Conservation (phyloP, 2,329 filamentous ascomycete genomes). For the Colletotrichum chrysophilum region DNA sequence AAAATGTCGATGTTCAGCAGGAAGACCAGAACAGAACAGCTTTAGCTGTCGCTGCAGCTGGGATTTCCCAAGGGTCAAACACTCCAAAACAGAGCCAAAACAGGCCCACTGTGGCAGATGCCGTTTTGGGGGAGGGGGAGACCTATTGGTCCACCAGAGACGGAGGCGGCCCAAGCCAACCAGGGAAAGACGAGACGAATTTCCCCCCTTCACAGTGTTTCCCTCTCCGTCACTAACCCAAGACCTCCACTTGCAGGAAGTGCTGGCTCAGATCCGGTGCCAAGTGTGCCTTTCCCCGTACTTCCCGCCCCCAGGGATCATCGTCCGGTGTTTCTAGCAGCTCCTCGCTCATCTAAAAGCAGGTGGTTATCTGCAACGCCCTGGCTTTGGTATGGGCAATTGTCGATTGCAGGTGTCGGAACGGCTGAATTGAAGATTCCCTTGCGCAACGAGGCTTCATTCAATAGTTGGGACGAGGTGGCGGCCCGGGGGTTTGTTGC, state of each 20-base stretch:
- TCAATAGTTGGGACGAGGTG: background rate
- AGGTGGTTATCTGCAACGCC: background rate
- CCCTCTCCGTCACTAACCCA: background rate
- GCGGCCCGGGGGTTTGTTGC: background rate
- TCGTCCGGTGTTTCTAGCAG: background rate
- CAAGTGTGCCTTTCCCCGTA: background rate
- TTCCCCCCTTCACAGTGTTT: background rate
- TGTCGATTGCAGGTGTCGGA: background rate
- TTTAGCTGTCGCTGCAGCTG: background rate
- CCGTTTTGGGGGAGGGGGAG: background rate
- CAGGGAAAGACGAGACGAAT: background rate
- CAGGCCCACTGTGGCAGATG: constrained; percentile 22
- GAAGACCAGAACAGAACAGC: background rate
- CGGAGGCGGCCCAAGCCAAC: constrained; percentile 6
- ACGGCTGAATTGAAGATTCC: background rate
- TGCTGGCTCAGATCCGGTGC: background rate
- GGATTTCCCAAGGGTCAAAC: constrained; percentile 14
- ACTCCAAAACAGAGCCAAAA: constrained; percentile 21
- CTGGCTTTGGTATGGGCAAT: background rate
- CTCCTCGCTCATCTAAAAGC: background rate
- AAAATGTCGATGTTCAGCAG: background rate
- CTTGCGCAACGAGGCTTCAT: background rate
- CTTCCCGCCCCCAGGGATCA: background rate
- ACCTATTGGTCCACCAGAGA: background rate
- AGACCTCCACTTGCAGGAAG: background rate